Percentiles rank a stretch among this genome's conserved stretches.
These are phyloP conservation scores for Blumeriella jaapii DNA, from an alignment of 2,329 filamentous ascomycete species.

Conservation along the genomic window DNA sequence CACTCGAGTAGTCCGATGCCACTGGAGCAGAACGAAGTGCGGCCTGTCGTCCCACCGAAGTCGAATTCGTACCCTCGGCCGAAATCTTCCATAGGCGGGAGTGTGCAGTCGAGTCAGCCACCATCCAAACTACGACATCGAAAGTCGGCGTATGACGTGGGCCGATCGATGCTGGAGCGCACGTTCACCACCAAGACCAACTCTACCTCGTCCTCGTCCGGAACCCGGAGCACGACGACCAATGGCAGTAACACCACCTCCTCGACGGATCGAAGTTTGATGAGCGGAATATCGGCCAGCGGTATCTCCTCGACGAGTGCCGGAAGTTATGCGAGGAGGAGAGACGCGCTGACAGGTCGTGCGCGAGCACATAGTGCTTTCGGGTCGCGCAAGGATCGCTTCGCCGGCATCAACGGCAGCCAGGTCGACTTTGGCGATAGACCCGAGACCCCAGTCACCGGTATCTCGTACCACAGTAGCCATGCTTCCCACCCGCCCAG, in stretches of 20 bases:
- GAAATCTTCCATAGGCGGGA: constrained; percentile 45
- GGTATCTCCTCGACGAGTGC: constrained; percentile 92
- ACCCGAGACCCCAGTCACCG: constrained; percentile 56
- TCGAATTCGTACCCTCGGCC: constrained; percentile 38
- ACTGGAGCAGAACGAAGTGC: constrained; percentile 12
- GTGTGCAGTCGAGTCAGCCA: constrained; percentile 27
- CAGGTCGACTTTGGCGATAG: constrained; percentile 36
- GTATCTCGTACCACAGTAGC: constrained; percentile 84
- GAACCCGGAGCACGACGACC: constrained; percentile 55
- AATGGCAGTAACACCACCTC: constrained; percentile 59
- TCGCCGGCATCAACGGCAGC: constrained; percentile 19
- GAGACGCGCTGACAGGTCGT: constrained; percentile 35
- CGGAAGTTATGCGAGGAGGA: constrained; percentile 77
- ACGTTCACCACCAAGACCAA: constrained; percentile 85
- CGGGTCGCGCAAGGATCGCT: constrained; percentile 41
- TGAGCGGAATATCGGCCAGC: constrained; percentile 87
- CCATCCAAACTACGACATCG: constrained; percentile 46
- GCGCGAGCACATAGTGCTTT: constrained; percentile 56
- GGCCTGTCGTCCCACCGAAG: constrained; percentile 34
- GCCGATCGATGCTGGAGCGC: constrained; percentile 56
- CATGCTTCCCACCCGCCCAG: constrained; percentile 45
- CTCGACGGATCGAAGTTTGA: constrained; percentile 72
- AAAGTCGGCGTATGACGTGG: constrained; percentile 71
- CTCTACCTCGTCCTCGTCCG: constrained; percentile 65
- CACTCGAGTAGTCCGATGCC: constrained; percentile 16